Evolutionary conservation across 2,329 filamentous ascomycete species (phyloP).

Genomic region (Fusarium sterilihyphosum): DNA sequence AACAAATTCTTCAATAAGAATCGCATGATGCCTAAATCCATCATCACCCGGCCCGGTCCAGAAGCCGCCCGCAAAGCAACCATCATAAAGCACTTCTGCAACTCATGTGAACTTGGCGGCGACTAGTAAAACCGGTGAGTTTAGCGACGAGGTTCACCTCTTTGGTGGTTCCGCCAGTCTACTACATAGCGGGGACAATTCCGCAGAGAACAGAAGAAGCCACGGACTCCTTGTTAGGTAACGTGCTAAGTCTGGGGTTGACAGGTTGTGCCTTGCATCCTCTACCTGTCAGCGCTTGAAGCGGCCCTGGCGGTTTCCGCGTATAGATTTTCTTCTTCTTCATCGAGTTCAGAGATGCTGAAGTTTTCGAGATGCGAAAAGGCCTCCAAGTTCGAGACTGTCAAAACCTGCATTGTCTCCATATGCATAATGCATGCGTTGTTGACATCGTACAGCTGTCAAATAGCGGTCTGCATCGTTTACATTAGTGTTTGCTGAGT

Average conservation of each 20-base stretch:
- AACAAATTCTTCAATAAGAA: neutral
- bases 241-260: conserved; percentile 25
- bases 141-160: neutral
- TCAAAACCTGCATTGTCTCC: conserved; percentile 12
- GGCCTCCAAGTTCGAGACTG: conserved; percentile 32
- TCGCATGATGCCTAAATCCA: neutral
- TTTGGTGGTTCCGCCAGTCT: neutral
- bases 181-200: neutral
- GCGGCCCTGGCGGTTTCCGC: conserved; percentile 21
- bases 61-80: neutral
- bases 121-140: conserved; percentile 3
- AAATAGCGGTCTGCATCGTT: conserved; percentile 44
- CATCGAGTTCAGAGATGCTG: conserved; percentile 11
- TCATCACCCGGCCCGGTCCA: neutral
- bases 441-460: conserved; percentile 39
- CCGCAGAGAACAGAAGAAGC: neutral
- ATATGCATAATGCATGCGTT: conserved; percentile 36
- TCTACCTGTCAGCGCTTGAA: conserved; percentile 23
- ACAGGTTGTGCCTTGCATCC: conserved; percentile 22
- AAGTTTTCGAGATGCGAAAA: conserved; percentile 2
- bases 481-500: conserved; percentile 27
- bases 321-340: neutral
- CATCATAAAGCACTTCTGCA: neutral
- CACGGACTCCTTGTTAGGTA: conserved; percentile 5
- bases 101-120: conserved; percentile 15